phyloP scores from a whole-genome alignment of 225 moss, liverwort and hornwort genomes.

The Pseudoscleropodium purum region DNA sequence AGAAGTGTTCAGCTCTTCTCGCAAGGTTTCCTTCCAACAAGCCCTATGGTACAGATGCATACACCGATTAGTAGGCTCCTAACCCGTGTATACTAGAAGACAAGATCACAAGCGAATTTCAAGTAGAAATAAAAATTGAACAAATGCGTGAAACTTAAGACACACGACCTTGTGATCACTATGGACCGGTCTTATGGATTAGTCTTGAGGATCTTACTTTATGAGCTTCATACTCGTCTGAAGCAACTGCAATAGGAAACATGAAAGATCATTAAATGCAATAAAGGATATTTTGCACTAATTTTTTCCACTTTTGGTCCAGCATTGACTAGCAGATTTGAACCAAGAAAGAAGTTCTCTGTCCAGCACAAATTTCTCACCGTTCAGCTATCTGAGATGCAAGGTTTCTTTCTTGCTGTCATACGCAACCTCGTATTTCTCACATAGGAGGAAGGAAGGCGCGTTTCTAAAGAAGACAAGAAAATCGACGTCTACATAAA shows the following conservation, averaged over 20 bases:
- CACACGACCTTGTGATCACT: not conserved
- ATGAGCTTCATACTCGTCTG: slow-evolving; percentile 58
- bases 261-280: not conserved
- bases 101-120: not conserved
- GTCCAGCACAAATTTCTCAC: not conserved
- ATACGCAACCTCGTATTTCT: not conserved
- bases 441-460: not conserved
- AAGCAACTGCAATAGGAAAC: slow-evolving; percentile 37
- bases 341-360: not conserved
- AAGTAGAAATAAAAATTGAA: not conserved
- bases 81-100: not conserved
- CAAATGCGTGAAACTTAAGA: not conserved
- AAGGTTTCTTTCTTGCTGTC: not conserved
- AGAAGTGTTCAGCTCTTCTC: slow-evolving; percentile 74
- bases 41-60: slow-evolving; percentile 16
- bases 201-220: slow-evolving; percentile 44
- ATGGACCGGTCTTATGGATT: not conserved
- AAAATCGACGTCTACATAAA: not conserved
- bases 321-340: not conserved
- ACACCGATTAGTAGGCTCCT: not conserved
- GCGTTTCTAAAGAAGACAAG: not conserved
- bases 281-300: not conserved
- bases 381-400: not conserved
- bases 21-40: slow-evolving; percentile 50
- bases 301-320: not conserved